Percentiles rank a stretch among this genome's conserved stretches.
phyloP scores from a whole-genome alignment of 2,329 filamentous ascomycete genomes.

The Ophiocordyceps robertsii region DNA sequence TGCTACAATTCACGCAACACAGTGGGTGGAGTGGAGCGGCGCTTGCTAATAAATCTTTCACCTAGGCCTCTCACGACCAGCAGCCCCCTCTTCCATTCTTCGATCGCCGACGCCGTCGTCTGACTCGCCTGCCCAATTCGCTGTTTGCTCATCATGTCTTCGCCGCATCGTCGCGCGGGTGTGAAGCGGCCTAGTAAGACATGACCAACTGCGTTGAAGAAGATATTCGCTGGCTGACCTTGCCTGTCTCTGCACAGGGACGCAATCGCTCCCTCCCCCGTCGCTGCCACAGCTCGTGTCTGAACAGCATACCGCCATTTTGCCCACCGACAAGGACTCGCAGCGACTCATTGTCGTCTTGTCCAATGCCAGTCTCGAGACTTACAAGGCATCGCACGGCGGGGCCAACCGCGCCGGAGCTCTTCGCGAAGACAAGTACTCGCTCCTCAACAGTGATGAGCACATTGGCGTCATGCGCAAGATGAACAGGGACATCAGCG shows the following conservation, averaged over 20 bases:
- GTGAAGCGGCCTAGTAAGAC: conserved; percentile 29
- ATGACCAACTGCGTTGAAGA: background rate
- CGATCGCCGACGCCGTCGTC: background rate
- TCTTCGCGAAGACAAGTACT: conserved; percentile 86
- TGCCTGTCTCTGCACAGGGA: conserved; percentile 38
- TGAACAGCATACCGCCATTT: conserved; percentile 78
- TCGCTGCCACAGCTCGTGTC: conserved; percentile 83
- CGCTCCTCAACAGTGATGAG: conserved; percentile 94
- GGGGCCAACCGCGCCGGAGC: conserved; percentile 49
- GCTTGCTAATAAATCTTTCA: too few relatives aligned
- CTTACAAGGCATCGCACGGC: conserved; percentile 80
- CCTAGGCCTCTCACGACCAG: too few relatives aligned
- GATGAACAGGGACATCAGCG: conserved; percentile 97
- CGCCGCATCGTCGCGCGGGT: conserved; percentile 25
- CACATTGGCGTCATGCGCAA: conserved; percentile 99
- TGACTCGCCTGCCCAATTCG: background rate
- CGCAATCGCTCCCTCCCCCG: conserved; percentile 88
- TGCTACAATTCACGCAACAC: too few relatives aligned
- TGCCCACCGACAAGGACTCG: conserved; percentile 76
- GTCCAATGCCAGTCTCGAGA: conserved; percentile 94
- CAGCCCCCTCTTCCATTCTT: background rate
- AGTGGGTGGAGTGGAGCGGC: too few relatives aligned
- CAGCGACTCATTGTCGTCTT: conserved; percentile 89
- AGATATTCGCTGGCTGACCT: background rate
- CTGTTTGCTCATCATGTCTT: conserved; percentile 17